These are phyloP conservation scores for Macrolepiota fuliginosa DNA, from an alignment of 768 basidiomycete species.

Conservation along the genomic window DNA sequence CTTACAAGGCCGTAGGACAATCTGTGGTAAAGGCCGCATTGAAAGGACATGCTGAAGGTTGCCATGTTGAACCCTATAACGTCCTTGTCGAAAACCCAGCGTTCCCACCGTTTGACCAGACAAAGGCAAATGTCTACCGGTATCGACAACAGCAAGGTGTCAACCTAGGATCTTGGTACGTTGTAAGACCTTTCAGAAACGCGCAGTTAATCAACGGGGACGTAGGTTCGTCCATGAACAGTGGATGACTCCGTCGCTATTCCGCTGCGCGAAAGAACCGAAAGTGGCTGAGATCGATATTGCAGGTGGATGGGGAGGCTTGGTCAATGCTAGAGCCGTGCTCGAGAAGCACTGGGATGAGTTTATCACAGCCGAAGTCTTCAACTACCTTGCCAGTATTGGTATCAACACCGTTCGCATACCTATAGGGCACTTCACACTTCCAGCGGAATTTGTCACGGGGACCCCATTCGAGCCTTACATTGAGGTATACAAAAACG, in stretches of 20 bases:
- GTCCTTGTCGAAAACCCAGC: slow-evolving; percentile 27
- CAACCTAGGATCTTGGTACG: slow-evolving; percentile 63
- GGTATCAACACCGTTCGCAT: slow-evolving; percentile 38
- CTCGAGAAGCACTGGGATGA: no score
- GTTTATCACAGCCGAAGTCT: no score
- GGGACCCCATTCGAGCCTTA: slow-evolving; percentile 66
- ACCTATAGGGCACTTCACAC: slow-evolving; percentile 61
- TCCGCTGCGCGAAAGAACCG: no score
- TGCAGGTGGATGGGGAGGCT: no score
- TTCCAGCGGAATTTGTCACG: slow-evolving; percentile 52
- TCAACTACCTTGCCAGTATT: not conserved
- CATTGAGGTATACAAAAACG: slow-evolving; percentile 41
- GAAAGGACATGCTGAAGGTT: slow-evolving; percentile 14
- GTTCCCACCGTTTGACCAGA: slow-evolving; percentile 48
- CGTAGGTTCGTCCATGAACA: no score
- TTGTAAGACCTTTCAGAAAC: not conserved
- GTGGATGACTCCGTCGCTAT: no score
- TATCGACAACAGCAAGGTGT: slow-evolving; percentile 65
- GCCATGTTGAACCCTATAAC: slow-evolving; percentile 29
- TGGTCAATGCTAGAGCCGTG: no score
- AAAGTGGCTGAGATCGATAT: no score
- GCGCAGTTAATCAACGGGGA: no score
- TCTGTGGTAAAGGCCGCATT: no score
- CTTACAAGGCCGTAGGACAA: no score
- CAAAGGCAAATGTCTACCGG: slow-evolving; percentile 47